These are phyloP conservation scores for Aspergillus texensis DNA, from an alignment of 2,329 filamentous ascomycete species.

Conservation along the genomic window DNA sequence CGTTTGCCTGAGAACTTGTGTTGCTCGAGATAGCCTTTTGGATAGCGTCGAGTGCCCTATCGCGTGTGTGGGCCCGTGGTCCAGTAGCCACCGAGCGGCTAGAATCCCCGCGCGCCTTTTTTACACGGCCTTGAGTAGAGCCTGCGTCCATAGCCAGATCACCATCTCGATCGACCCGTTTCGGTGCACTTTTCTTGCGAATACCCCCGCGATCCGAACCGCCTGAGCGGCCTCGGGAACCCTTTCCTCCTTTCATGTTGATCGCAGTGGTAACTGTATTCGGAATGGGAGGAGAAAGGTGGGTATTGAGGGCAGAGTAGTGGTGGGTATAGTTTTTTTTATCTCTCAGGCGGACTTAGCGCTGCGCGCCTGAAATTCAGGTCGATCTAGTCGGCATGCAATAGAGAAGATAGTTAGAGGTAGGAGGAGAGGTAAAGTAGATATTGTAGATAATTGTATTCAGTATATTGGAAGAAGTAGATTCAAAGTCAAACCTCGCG, in stretches of 20 bases:
- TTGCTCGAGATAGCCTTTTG: conserved; percentile 39
- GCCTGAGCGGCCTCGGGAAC: conserved; percentile 31
- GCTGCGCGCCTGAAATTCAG: conserved; percentile 31
- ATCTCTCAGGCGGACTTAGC: conserved; percentile 22
- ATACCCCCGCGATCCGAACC: conserved; percentile 52
- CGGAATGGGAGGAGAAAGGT: conserved; percentile 3
- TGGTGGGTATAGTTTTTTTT: neutral
- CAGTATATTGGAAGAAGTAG: neutral
- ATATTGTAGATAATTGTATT: neutral
- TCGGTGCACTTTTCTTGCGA: conserved; percentile 50
- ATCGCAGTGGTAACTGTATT: conserved; percentile 15
- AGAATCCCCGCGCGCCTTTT: conserved; percentile 36
- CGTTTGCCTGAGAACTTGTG: conserved; percentile 39
- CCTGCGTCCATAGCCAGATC: conserved; percentile 62
- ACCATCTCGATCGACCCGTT: conserved; percentile 61
- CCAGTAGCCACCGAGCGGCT: conserved; percentile 25
- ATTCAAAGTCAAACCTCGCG: neutral
- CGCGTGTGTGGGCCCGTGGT: conserved; percentile 28
- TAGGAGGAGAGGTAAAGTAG: neutral
- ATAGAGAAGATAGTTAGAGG: conserved; percentile 8
- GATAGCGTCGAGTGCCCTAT: conserved; percentile 38
- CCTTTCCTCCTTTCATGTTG: conserved; percentile 37
- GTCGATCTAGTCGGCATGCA: conserved; percentile 26
- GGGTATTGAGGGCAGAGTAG: neutral
- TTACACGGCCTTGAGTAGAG: conserved; percentile 38